These are phyloP conservation scores for Pinguiococcus pyrenoidosus DNA, from an alignment of 108 stramenopile genomes.

Conservation along the genomic window DNA sequence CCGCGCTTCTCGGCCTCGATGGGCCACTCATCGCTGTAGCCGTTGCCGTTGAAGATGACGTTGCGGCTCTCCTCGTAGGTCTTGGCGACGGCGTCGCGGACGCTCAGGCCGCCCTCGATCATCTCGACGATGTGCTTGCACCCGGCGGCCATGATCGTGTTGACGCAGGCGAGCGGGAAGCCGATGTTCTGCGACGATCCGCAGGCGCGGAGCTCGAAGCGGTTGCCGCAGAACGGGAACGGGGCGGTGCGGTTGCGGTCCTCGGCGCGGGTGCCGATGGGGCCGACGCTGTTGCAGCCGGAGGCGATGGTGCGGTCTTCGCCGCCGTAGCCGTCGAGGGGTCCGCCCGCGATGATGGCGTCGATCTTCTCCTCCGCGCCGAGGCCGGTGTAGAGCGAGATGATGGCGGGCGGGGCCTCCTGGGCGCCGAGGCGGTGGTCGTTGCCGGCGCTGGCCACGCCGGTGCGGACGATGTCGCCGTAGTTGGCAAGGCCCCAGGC, in stretches of 20 bases:
- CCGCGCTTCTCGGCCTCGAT: constrained; percentile 65
- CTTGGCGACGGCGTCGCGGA: constrained; percentile 54
- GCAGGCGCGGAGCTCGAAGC: constrained; percentile 93
- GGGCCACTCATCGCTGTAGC: constrained; percentile 57
- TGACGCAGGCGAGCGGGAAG: constrained; percentile 82
- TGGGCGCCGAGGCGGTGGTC: constrained; percentile 91
- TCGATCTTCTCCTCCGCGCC: constrained; percentile 41
- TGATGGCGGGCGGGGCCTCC: constrained; percentile 88
- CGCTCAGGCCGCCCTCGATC: constrained; percentile 62
- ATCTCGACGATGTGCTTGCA: constrained; percentile 68
- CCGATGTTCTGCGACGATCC: constrained; percentile 84
- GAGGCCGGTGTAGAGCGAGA: constrained; percentile 80
- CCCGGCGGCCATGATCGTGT: constrained; percentile 77
- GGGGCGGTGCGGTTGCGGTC: constrained; percentile 92
- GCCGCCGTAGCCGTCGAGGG: constrained; percentile 59
- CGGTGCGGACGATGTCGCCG: constrained; percentile 84
- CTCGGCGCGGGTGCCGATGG: constrained; percentile 75
- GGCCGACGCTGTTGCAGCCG: constrained; percentile 56
- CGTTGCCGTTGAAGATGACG: constrained; percentile 89
- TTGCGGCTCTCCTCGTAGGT: constrained; percentile 67
- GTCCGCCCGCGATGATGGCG: constrained; percentile 25
- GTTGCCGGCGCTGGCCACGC: constrained; percentile 79
- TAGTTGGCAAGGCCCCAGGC: constrained; percentile 74
- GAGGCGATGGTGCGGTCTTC: constrained; percentile 66
- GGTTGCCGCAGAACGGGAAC: constrained; percentile 79